Evolutionary conservation across 2,329 filamentous ascomycete genomes (phyloP), one percentile per base, ranked within the genome.

Genomic region (Exophiala sp.): DNA sequence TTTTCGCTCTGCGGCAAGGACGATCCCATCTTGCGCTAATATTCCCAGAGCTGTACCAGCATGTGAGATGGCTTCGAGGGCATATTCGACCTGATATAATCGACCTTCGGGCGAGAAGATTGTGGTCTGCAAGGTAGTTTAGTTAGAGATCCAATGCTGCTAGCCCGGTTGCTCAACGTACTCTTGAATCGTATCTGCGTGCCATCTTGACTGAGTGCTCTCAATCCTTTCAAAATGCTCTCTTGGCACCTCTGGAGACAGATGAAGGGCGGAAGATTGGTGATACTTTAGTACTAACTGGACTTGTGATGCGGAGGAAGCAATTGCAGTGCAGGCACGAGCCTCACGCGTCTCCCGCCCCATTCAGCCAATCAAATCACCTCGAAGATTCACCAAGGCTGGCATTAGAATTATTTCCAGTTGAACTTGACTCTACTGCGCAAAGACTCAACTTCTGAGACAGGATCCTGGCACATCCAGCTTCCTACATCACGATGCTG

Each of bases 61-160:
- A 68, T 99, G 94, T 63, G 94, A 99, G 71, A 99, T 99, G 70
- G 94, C 94, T 75, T 99, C 94, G 48, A 99, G 84, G 21, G 94
- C 95, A 81, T 99, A 99, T 83, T 99, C 94, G 67, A 99, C 94
- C 77, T 99, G 94, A 75, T 99, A 99, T 58, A 99, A 84, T 69
- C 94, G 91, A 62, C 94, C 94, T 78, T 99, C 94, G 57, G 94
- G 94, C 58, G 94, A 99, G 85, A 99, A 99, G 83, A 99, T 99
- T 72, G 94, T 99, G 66, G 94, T 99, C 91, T 96, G 66, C 21
- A 59, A 54, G 50, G 29, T 52, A 59, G 60, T 63, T 72, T 52
- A 59, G 60, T 63, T 72, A 53, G 46, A 45, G 43, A 45, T 50
- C 42, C 32, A 44, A 12, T 33, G 52, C 55, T 48, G 38, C 57